Percentiles rank a stretch among this genome's conserved stretches.
These are phyloP conservation scores for Chlorella ohadii DNA, from an alignment of 139 green algal genomes.

Conservation along the genomic window DNA sequence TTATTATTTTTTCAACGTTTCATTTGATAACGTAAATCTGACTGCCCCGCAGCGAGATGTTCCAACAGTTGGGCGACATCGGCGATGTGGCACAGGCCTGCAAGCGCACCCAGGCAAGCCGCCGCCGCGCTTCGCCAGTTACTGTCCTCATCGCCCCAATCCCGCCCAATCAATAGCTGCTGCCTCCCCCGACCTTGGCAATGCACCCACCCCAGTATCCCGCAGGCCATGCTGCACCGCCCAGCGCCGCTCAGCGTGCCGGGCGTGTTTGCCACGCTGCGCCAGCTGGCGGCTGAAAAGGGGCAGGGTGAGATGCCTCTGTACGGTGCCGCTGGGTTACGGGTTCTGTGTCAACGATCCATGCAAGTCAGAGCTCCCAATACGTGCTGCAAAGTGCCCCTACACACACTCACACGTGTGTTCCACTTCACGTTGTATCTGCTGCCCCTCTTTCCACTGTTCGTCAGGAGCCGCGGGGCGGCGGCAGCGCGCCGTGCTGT, in stretches of 20 bases:
- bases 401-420: too few relatives aligned
- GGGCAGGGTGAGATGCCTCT: slow-evolving; percentile 37
- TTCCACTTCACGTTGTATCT: too few relatives aligned
- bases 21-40: neutral
- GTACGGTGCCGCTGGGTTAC: too few relatives aligned
- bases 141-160: too few relatives aligned
- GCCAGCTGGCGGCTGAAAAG: slow-evolving; percentile 57
- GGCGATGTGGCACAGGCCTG: slow-evolving; percentile 85
- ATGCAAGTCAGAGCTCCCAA: too few relatives aligned
- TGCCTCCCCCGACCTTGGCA: too few relatives aligned
- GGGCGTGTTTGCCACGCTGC: slow-evolving; percentile 67
- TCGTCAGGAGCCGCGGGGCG: slow-evolving; percentile 43
- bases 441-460: neutral
- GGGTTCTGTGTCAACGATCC: too few relatives aligned
- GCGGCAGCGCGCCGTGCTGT: slow-evolving; percentile 61
- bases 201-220: too few relatives aligned
- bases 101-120: slow-evolving; percentile 62
- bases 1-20: too few relatives aligned
- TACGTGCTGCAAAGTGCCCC: too few relatives aligned
- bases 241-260: slow-evolving; percentile 72
- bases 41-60: slow-evolving; percentile 70
- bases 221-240: slow-evolving; percentile 62
- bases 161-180: too few relatives aligned
- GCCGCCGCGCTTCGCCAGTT: neutral
- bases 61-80: slow-evolving; percentile 79